phyloP scores from a whole-genome alignment of 2,329 filamentous ascomycete species.

The Fusarium abutilonis region DNA sequence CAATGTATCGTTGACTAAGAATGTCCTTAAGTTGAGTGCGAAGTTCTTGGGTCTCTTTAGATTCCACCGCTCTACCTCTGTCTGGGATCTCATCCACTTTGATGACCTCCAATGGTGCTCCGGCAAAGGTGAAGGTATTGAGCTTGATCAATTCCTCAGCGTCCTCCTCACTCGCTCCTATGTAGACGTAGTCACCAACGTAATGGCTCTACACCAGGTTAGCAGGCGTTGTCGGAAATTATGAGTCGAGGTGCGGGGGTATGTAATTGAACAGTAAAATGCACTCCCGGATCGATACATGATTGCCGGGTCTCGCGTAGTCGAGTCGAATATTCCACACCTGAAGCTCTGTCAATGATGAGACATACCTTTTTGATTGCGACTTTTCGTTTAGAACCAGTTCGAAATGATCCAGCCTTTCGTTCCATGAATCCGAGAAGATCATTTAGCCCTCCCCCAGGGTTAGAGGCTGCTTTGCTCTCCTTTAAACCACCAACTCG shows the following conservation, averaged over 20 bases:
- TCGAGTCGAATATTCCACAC: constrained; percentile 40
- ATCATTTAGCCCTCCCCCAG: constrained; percentile 72
- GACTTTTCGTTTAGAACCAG: constrained; percentile 60
- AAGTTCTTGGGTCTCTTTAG: constrained; percentile 66
- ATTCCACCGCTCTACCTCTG: constrained; percentile 56
- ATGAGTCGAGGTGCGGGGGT: constrained; percentile 36
- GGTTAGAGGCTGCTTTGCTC: constrained; percentile 74
- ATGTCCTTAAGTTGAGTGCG: constrained; percentile 75
- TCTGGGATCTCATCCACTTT: constrained; percentile 57
- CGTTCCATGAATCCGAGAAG: constrained; percentile 76
- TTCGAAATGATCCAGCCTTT: constrained; percentile 68
- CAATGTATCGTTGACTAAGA: constrained; percentile 78
- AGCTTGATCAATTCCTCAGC: constrained; percentile 72
- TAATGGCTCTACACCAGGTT: constrained; percentile 75
- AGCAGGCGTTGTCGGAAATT: constrained; percentile 61
- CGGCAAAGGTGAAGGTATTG: constrained; percentile 75
- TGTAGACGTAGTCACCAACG: constrained; percentile 74
- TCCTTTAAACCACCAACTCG: constrained; percentile 70
- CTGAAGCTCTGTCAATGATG: constrained; percentile 48
- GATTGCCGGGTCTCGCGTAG: constrained; percentile 35
- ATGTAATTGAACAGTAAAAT: constrained; percentile 35
- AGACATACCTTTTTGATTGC: constrained; percentile 82
- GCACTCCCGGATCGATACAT: constrained; percentile 33
- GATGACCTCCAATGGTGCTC: constrained; percentile 66
- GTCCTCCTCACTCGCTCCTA: constrained; percentile 72